Evolutionary conservation across 225 moss, liverwort and hornwort species (phyloP).

Genomic region (Bryoerythrophyllum caledonicum): DNA sequence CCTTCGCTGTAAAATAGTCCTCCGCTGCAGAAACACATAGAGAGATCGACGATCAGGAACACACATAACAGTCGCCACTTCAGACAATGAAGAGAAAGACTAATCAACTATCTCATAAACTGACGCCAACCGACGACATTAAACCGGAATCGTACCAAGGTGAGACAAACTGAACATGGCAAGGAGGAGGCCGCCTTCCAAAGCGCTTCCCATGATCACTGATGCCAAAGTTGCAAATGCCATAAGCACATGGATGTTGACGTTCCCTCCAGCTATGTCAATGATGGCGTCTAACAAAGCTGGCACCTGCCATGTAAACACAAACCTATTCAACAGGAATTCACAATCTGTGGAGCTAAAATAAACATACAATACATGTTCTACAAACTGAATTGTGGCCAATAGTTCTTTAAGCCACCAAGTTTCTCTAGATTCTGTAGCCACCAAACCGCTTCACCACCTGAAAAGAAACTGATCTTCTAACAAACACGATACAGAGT

Average conservation of each 20-base stretch:
- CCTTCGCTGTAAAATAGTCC: constrained; percentile 88
- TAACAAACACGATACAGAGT: constrained; percentile 4
- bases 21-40: constrained; percentile 66
- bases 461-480: constrained; percentile 11
- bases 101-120: constrained; percentile 11
- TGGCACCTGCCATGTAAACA: constrained; percentile 66
- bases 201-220: constrained; percentile 84
- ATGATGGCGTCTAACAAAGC: constrained; percentile 85
- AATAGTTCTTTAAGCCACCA: background rate
- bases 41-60: constrained; percentile 25
- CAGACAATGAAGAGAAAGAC: background rate
- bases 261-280: constrained; percentile 85
- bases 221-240: constrained; percentile 95
- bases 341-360: constrained; percentile 2
- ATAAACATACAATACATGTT: constrained; percentile 1
- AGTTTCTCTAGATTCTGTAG: background rate
- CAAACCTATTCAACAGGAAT: background rate
- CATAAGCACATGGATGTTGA: constrained; percentile 99
- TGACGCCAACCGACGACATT: no score
- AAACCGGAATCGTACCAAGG: constrained; percentile 67
- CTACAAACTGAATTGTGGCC: background rate
- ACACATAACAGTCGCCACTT: background rate
- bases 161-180: constrained; percentile 99
- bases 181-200: constrained; percentile 96
- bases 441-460: background rate